Base-by-base conservation (phyloP, 208 protist species). In the Acanthamoeba triangularis region DNA sequence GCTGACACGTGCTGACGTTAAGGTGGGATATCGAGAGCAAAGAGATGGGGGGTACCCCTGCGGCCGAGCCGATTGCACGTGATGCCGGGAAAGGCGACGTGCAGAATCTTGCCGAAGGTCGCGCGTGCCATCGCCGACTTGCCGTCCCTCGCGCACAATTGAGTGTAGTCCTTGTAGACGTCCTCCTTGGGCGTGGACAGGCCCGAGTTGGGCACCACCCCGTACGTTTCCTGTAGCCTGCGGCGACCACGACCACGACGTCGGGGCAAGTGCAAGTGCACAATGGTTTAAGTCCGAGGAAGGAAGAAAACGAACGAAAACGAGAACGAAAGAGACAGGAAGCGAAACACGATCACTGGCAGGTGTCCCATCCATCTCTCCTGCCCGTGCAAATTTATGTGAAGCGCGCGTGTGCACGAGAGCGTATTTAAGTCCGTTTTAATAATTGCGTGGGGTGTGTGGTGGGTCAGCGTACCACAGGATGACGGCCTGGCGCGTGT, bases 71-170 rank as follows among this genome's bases (percentile, higher is more conserved):
- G 74, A 52, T 82, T 82, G 74, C 74, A 54, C 35, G 74, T 82
- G 37, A 82, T 41, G 13, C 37, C 37, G 0, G 74, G 74, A 25
- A 82, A 82, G 74, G 74, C 74, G 74, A 18, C 25, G 37, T 82
- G 74, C 28, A 82, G 3, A 3, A 82, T 28, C 74, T 82, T 82
- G 74, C 74, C 74, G n/a, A 82, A 82, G 74, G 74, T 82, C 23
- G 74, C 74, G 37, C 74, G 74, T 7, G 74, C 74, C 74, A 82
- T 82, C 35, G 74, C 37, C 14, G 74, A 54, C 37, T 82, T 82
- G 74, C 74, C 74, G 23, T 82, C 74, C 3, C 74, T 25, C 10
- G 33, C 18, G 37, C 74, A 82, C 74, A 82, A 7, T 6, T 52
- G 33, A 0, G 30, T 28, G 74, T 82, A 82, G 74, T 41, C 74